phyloP scores from a whole-genome alignment of 208 protist species.

The Trypanosoma vivax region DNA sequence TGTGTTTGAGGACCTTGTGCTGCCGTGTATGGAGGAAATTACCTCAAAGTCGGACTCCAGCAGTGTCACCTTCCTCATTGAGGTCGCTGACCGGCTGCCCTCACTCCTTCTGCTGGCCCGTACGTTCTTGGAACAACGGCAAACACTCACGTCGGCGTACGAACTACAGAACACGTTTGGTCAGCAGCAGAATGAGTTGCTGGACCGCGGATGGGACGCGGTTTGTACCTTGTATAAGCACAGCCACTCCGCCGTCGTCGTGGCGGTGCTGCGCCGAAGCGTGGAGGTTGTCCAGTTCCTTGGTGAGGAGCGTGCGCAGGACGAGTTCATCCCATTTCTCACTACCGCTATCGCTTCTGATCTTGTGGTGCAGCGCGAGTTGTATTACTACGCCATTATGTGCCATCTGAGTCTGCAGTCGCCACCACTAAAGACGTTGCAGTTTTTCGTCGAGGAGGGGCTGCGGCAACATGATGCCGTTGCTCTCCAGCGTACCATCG shows the following conservation, averaged over 20 bases:
- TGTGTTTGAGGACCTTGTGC: slow-evolving; percentile 52
- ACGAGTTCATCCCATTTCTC: slow-evolving; percentile 68
- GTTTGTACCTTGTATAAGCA: slow-evolving; percentile 51
- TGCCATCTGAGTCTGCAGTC: slow-evolving; percentile 37
- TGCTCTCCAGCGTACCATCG: slow-evolving; percentile 34
- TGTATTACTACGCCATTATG: slow-evolving; percentile 49
- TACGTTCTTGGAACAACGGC: slow-evolving; percentile 30
- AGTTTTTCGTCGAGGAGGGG: slow-evolving; percentile 66
- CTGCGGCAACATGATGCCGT: slow-evolving; percentile 29
- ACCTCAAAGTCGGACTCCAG: slow-evolving; percentile 10
- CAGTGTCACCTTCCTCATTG: slow-evolving; percentile 28
- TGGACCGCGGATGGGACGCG: slow-evolving; percentile 53
- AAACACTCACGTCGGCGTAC: slow-evolving; percentile 19
- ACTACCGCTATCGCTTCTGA: slow-evolving; percentile 46
- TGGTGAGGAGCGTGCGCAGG: slow-evolving; percentile 43
- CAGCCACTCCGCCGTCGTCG: slow-evolving; percentile 24
- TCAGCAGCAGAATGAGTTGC: slow-evolving; percentile 32
- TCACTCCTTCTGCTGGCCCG: slow-evolving; percentile 43
- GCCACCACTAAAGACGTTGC: slow-evolving; percentile 41
- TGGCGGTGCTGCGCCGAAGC: slow-evolving; percentile 28
- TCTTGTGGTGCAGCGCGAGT: slow-evolving; percentile 36
- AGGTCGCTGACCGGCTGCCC: slow-evolving; percentile 64
- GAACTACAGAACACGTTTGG: slow-evolving; percentile 20
- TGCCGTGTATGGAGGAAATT: slow-evolving; percentile 40
- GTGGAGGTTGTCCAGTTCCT: slow-evolving; percentile 46